Conservation (phyloP, 441 rosid species). For the Gossypium trilobum region DNA sequence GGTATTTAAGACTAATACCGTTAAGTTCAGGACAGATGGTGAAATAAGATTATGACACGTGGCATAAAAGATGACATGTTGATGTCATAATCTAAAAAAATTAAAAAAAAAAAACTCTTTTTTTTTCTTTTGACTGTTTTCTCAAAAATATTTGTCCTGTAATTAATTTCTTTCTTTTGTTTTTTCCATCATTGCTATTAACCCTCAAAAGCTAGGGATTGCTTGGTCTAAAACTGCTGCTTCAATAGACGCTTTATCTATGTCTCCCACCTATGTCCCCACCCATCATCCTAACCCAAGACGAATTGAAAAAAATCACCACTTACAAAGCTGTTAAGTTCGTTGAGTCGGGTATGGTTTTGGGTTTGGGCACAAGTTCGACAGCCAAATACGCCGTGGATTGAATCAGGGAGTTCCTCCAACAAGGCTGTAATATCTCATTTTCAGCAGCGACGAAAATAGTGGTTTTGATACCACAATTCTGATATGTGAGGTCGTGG, state of each 20-base stretch:
- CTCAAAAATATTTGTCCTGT: too few species aligned
- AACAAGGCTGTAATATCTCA: slow-evolving; percentile 28
- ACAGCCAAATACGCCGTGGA: slow-evolving; percentile 82
- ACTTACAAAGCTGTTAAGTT: slow-evolving; percentile 84
- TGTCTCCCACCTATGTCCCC: slow-evolving; percentile 25
- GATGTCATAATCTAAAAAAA: too few species aligned
- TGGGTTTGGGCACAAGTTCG: slow-evolving; percentile 90
- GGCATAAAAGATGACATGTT: too few species aligned
- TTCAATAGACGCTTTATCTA: slow-evolving; percentile 32
- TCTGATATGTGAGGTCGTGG: too few species aligned
- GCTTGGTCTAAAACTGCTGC: slow-evolving; percentile 41
- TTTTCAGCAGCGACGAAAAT: too few species aligned
- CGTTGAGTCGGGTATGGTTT: slow-evolving; percentile 85
- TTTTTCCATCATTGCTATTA: neutral
- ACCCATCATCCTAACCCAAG: slow-evolving; percentile 46
- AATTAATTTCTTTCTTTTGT: too few species aligned
- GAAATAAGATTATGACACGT: too few species aligned
- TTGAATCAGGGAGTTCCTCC: slow-evolving; percentile 66
- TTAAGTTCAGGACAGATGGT: too few species aligned
- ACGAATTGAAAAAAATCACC: slow-evolving; percentile 71
- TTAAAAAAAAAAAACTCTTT: too few species aligned
- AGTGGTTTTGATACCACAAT: too few species aligned
- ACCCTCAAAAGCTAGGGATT: slow-evolving; percentile 38
- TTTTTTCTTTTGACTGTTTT: too few species aligned
- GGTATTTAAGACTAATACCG: too few species aligned